These are phyloP conservation scores for Fraxinus xanthoxyloides DNA, from an alignment of 305 asterid species.

Conservation along the genomic window DNA sequence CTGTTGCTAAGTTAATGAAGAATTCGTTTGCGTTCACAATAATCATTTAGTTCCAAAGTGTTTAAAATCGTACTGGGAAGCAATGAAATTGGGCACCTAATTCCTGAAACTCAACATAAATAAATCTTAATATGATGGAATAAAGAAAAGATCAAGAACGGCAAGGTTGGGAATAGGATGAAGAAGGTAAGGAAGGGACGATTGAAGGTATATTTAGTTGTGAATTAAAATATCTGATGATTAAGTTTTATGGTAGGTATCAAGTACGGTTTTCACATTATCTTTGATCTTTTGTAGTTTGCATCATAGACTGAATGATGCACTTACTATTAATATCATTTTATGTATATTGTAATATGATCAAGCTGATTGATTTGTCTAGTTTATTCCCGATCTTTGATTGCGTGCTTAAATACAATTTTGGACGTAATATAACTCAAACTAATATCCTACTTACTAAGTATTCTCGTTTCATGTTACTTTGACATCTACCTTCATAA, in stretches of 20 bases:
- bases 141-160: too few species aligned
- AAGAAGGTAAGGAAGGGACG: too few species aligned
- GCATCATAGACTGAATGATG: background rate
- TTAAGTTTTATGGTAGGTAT: background rate
- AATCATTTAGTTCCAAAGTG: background rate
- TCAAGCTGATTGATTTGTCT: background rate
- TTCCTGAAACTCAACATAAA: background rate
- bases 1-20: background rate
- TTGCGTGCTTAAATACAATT: slow-evolving; percentile 9
- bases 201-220: background rate
- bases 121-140: background rate
- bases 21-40: background rate
- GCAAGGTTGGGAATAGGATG: too few species aligned
- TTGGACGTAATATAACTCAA: background rate
- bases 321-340: background rate
- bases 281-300: background rate
- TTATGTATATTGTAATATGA: background rate
- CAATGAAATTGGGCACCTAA: background rate
- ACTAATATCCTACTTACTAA: background rate
- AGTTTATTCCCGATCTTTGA: slow-evolving; percentile 3
- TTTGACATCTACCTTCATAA: background rate
- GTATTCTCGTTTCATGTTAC: slow-evolving; percentile 10
- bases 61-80: background rate
- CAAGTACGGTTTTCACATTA: background rate
- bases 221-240: background rate